A percentile compares a stretch with the other conserved stretches of the same genome.
phyloP scores from a whole-genome alignment of 495 filamentous ascomycete species.

The Penicillium canariense region DNA sequence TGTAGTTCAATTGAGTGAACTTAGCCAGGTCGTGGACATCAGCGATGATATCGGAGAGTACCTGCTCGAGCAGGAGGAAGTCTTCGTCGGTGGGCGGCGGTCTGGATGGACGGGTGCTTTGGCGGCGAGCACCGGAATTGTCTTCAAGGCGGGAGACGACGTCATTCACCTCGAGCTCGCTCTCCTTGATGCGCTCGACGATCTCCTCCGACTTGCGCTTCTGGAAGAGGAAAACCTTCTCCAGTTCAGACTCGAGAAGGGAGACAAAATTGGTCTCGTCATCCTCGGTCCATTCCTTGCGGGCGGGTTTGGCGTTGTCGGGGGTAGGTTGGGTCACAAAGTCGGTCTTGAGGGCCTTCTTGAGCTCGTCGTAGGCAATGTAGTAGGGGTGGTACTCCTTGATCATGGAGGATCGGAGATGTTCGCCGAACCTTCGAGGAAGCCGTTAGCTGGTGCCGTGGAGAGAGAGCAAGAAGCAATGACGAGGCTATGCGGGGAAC shows the following conservation, averaged over 20 bases:
- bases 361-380: constrained; percentile 94
- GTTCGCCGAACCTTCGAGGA: constrained; percentile 86
- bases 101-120: constrained; percentile 20
- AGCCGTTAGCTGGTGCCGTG: constrained; percentile 22
- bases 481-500: constrained; percentile 6
- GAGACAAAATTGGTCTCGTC: constrained; percentile 87
- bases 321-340: constrained; percentile 56
- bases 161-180: constrained; percentile 84
- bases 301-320: constrained; percentile 52
- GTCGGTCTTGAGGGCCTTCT: constrained; percentile 75
- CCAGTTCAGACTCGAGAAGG: constrained; percentile 83
- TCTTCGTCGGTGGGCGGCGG: constrained; percentile 72
- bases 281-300: constrained; percentile 81
- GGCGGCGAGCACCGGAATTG: constrained; percentile 20
- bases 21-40: constrained; percentile 98
- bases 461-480: background rate
- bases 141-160: constrained; percentile 70
- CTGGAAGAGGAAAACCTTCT: constrained; percentile 96
- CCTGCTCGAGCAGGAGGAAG: constrained; percentile 90
- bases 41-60: constrained; percentile 95
- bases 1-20: constrained; percentile 98
- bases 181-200: constrained; percentile 77
- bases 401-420: constrained; percentile 89
- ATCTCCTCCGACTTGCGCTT: constrained; percentile 95
- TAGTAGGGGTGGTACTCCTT: constrained; percentile 96